Percentiles rank a stretch among this genome's conserved stretches.
phyloP scores from a whole-genome alignment of 805 yeast genomes.

The Wickerhamiella australiensis region DNA sequence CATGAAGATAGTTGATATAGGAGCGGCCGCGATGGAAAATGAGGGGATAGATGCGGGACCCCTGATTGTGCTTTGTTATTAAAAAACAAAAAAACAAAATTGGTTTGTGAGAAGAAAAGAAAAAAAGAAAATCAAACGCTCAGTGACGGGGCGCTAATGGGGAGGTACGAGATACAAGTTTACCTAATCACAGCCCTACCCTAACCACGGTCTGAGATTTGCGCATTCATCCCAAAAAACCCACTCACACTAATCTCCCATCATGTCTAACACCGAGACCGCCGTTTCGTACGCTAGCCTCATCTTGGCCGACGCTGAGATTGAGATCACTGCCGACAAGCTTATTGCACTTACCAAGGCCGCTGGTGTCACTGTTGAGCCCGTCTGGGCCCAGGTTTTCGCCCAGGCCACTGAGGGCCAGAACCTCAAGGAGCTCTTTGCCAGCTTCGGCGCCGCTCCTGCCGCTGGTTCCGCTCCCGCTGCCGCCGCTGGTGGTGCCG shows the following conservation, averaged over 20 bases:
- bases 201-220: constrained; percentile 10
- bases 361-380: constrained; percentile 48
- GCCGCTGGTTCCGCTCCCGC: constrained; percentile 97
- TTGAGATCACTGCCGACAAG: constrained; percentile 74
- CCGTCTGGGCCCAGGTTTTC: constrained; percentile 69
- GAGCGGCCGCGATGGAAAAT: too few species aligned
- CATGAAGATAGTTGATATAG: too few species aligned
- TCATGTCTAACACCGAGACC: constrained; percentile 71
- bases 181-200: constrained; percentile 6
- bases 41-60: too few species aligned
- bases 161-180: too few species aligned
- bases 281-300: constrained; percentile 90
- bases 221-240: constrained; percentile 2
- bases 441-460: constrained; percentile 54
- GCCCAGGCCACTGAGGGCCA: constrained; percentile 80
- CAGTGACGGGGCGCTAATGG: too few species aligned
- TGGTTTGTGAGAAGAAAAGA: too few species aligned
- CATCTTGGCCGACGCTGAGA: constrained; percentile 84
- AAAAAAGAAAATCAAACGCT: too few species aligned
- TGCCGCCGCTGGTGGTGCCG: constrained; percentile 55
- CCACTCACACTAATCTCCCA: constrained; percentile 3
- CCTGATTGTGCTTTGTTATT: too few species aligned
- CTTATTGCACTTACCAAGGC: constrained; percentile 59
- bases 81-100: too few species aligned
- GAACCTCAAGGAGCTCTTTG: constrained; percentile 66